These are phyloP conservation scores for Cryptococcus wingfieldii DNA, from an alignment of 1,284 basidiomycete genomes.

Conservation along the genomic window DNA sequence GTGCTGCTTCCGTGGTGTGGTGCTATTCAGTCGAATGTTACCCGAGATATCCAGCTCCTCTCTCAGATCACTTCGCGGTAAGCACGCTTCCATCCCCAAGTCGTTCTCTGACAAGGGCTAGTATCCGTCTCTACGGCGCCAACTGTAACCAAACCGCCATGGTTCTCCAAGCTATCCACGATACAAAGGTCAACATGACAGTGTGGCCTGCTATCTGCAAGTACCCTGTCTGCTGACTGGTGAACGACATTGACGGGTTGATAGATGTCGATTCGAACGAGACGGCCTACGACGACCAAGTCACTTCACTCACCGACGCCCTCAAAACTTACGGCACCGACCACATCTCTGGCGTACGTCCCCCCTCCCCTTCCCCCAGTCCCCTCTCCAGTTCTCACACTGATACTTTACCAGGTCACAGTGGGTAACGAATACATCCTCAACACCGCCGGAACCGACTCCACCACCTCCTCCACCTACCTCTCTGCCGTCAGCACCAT, in stretches of 20 bases:
- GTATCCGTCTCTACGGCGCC: conserved; percentile 45
- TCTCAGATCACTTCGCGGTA: conserved; percentile 44
- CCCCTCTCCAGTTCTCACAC: not conserved
- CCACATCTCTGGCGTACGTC: conserved; percentile 70
- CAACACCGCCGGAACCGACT: conserved; percentile 37
- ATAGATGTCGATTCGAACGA: conserved; percentile 58
- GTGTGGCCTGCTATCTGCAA: conserved; percentile 78
- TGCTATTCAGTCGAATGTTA: conserved; percentile 49
- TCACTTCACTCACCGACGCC: conserved; percentile 57
- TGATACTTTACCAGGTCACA: conserved; percentile 24
- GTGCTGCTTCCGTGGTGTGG: conserved; percentile 46
- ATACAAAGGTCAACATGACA: conserved; percentile 80
- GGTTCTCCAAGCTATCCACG: conserved; percentile 71
- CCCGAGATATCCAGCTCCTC: conserved; percentile 49
- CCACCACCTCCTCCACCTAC: conserved; percentile 29
- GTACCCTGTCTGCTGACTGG: conserved; percentile 6
- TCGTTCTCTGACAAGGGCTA: not conserved
- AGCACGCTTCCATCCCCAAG: not conserved
- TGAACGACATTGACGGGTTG: conserved; percentile 8
- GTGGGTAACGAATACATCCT: conserved; percentile 69
- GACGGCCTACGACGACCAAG: conserved; percentile 68
- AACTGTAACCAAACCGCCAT: conserved; percentile 55
- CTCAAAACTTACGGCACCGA: conserved; percentile 72
- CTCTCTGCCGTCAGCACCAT: conserved; percentile 53
- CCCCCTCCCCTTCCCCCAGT: not conserved